Conservation (phyloP, 805 yeast species). For the Zygosaccharomyces siamensis region DNA sequence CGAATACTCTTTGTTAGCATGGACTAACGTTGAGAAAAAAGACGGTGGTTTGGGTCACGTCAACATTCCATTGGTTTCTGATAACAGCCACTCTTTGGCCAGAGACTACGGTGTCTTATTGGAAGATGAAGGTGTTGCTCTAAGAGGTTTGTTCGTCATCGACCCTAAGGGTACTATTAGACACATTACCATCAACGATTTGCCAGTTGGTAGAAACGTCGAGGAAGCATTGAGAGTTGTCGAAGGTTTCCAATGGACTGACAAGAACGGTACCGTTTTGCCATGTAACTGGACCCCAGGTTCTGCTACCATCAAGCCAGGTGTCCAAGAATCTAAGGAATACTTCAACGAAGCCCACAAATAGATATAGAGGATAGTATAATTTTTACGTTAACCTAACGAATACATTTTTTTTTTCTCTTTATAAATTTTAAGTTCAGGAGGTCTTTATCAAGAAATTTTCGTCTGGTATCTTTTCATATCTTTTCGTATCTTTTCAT, state of each 20-base stretch:
- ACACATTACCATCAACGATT: slow-evolving; percentile 97
- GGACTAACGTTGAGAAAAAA: slow-evolving; percentile 95
- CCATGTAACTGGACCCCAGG: slow-evolving; percentile 99
- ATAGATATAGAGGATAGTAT: slow-evolving; percentile 7
- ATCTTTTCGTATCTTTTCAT: neutral
- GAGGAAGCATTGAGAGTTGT: slow-evolving; percentile 96
- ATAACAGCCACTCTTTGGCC: slow-evolving; percentile 92
- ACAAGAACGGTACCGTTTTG: slow-evolving; percentile 98
- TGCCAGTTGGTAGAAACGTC: slow-evolving; percentile 98
- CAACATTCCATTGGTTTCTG: slow-evolving; percentile 91
- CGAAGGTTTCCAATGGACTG: slow-evolving; percentile 99
- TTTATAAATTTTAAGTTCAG: neutral
- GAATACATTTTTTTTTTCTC: neutral
- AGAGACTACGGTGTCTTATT: slow-evolving; percentile 96
- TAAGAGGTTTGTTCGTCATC: slow-evolving; percentile 96
- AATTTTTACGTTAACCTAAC: slow-evolving; percentile 1
- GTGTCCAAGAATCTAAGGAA: slow-evolving; percentile 69
- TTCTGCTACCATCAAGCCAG: slow-evolving; percentile 85
- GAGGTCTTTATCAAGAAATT: neutral
- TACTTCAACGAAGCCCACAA: slow-evolving; percentile 66
- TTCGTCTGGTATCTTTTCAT: neutral
- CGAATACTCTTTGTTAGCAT: slow-evolving; percentile 93
- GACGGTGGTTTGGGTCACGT: slow-evolving; percentile 98
- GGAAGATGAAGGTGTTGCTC: slow-evolving; percentile 94
- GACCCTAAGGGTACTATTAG: slow-evolving; percentile 94